Evolutionary conservation across 768 basidiomycete genomes (phyloP).

Genomic region (Collybiopsis luxurians): DNA sequence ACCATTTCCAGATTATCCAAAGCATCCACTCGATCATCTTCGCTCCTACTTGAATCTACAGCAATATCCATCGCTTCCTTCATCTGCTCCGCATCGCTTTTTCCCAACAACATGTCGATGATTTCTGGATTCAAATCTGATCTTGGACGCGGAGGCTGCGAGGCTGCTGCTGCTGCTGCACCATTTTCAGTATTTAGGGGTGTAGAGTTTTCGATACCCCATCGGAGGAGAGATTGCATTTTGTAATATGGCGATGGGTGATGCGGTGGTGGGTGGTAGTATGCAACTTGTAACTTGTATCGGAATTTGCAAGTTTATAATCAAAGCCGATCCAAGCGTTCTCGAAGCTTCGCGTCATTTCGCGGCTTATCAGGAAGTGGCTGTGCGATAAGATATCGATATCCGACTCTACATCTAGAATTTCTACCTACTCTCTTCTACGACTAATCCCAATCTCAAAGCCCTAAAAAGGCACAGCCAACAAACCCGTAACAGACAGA

Average conservation of each 20-base stretch:
- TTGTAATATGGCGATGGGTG: background rate
- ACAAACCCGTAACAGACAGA: no score
- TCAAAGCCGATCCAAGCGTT: background rate
- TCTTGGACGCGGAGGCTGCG: conserved; percentile 28
- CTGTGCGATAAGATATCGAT: background rate
- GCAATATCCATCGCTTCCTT: conserved; percentile 73
- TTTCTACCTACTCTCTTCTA: no score
- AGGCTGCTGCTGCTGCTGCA: no score
- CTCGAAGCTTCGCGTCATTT: background rate
- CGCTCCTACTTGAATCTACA: conserved; percentile 48
- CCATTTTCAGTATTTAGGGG: conserved; percentile 28
- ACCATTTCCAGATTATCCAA: conserved; percentile 91
- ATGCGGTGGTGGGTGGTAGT: background rate
- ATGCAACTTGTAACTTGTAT: no score
- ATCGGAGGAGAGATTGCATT: conserved; percentile 55
- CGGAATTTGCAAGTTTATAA: no score
- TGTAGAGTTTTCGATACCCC: conserved; percentile 64
- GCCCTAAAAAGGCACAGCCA: no score
- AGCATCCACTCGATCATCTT: conserved; percentile 62
- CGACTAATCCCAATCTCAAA: no score
- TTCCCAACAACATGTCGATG: conserved; percentile 83
- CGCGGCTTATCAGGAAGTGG: background rate
- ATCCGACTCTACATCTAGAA: no score
- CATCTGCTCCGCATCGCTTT: conserved; percentile 80
- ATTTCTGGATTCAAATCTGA: conserved; percentile 76